Base-by-base conservation (phyloP, 768 basidiomycete genomes). In the Xerocomellus chrysenteron region DNA sequence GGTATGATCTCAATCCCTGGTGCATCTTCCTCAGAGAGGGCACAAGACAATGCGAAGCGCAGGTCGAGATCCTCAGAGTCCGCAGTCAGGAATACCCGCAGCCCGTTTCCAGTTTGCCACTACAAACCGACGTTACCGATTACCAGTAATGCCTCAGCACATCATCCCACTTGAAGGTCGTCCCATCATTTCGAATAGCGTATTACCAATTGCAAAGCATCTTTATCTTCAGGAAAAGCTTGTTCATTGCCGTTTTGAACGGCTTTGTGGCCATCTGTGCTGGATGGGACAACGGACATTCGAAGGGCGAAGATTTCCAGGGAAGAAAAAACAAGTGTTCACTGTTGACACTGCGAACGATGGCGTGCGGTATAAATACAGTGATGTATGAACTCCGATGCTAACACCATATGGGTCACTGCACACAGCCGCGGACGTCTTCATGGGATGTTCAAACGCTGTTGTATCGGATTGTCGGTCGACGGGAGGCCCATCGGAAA, bases 1-100 rank as follows among this genome's bases (percentile, higher is more conserved):
- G 92, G 92, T 94, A 84, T 94, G 57, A 90, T 94, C 93, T 95
- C 92, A 94, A 92, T 75, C 91, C 83, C 76, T 73, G 75, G 73
- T 73, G 74, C 69, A 52, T 70, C 72, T 16, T 65, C 53, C 60
- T 61, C 57, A 13, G 52, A 13, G 52, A 66, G 45, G 45, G 30
- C n/a, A 43, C 47, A 33, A 43, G 44, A 47, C 40, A 4, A 26
- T 45, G 55, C 61, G 50, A 54, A 56, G 61, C 43, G 44, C 56
- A 61, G 16, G 33, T 37, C 40, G 39, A 40, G 39, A 14, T 28
- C 43, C 60, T 57, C 58, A 53, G 65, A 65, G 66, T 64, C 71
- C 57, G 61, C 74, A 74, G 72, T 70, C 74, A 75, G 77, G 82
- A 88, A 89, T 92, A 92, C 91, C 91, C 91, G 91, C 87, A 93